These are phyloP conservation scores for Trichoderma guizhouense DNA, from an alignment of 2,329 filamentous ascomycete species.

Conservation along the genomic window DNA sequence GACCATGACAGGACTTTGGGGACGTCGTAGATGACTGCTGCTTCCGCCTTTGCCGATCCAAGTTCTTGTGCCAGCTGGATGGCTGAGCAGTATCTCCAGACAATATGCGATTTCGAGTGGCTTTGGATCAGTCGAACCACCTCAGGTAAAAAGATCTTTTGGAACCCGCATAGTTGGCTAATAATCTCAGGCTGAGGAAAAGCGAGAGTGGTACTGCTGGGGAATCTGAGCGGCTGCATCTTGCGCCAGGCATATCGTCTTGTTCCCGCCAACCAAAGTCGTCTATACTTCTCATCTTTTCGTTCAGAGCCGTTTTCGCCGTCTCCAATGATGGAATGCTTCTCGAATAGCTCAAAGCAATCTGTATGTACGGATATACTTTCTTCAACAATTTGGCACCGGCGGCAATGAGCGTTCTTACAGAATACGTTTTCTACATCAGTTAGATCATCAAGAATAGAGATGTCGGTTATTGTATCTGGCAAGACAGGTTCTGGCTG, in stretches of 20 bases:
- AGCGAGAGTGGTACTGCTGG: background rate
- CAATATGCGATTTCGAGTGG: background rate
- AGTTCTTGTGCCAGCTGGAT: background rate
- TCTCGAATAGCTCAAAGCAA: constrained; percentile 1
- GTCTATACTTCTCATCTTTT: background rate
- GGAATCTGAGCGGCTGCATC: background rate
- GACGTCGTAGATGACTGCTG: background rate
- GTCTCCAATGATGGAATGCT: background rate
- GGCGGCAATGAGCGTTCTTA: background rate
- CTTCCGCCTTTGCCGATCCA: background rate
- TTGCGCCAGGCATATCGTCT: background rate
- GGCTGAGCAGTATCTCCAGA: constrained; percentile 4
- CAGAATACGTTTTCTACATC: background rate
- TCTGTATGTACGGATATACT: background rate
- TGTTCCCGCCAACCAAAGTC: constrained; percentile 1
- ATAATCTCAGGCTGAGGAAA: background rate
- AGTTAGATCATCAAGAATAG: background rate
- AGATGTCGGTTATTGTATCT: background rate
- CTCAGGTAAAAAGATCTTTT: background rate
- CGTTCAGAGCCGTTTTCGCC: background rate
- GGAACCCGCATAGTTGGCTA: background rate
- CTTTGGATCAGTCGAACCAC: background rate
- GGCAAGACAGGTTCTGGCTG: background rate
- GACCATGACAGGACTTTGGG: background rate
- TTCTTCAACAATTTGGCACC: constrained; percentile 14